Evolutionary conservation across 495 filamentous ascomycete genomes (phyloP).

Genomic region (Aspergillus baeticus): DNA sequence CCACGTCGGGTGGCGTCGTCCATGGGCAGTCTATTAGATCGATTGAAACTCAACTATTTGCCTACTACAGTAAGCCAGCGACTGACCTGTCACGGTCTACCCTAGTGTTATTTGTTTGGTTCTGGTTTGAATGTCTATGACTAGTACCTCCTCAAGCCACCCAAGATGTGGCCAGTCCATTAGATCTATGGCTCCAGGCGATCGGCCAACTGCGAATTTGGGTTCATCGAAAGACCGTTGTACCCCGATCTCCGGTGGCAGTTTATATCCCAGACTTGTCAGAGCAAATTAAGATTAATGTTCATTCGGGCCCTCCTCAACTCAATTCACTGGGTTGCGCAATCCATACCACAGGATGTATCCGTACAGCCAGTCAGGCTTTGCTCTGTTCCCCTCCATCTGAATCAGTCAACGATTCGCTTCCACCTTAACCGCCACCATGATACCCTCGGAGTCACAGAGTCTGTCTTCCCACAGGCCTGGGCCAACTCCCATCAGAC

Average conservation of each 20-base stretch:
- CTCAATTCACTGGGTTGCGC: background rate
- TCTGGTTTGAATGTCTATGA: too few relatives aligned
- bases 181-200: background rate
- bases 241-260: background rate
- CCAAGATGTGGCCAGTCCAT: too few relatives aligned
- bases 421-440: background rate
- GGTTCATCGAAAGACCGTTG: background rate
- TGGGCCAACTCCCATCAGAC: background rate
- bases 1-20: constrained; percentile 64
- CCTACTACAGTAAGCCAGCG: background rate
- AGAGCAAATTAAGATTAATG: background rate
- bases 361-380: background rate
- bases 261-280: background rate
- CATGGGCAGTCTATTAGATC: constrained; percentile 38
- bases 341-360: background rate
- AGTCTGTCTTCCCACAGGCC: background rate
- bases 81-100: background rate
- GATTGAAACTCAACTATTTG: background rate
- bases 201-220: background rate
- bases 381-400: background rate
- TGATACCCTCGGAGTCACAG: constrained; percentile 5
- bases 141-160: too few relatives aligned
- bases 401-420: background rate
- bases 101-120: too few relatives aligned
- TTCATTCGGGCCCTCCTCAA: background rate